Evolutionary conservation across 1,284 basidiomycete species (phyloP), one percentile per base, ranked within the genome.

Genomic region (Rhodotorula sp.): DNA sequence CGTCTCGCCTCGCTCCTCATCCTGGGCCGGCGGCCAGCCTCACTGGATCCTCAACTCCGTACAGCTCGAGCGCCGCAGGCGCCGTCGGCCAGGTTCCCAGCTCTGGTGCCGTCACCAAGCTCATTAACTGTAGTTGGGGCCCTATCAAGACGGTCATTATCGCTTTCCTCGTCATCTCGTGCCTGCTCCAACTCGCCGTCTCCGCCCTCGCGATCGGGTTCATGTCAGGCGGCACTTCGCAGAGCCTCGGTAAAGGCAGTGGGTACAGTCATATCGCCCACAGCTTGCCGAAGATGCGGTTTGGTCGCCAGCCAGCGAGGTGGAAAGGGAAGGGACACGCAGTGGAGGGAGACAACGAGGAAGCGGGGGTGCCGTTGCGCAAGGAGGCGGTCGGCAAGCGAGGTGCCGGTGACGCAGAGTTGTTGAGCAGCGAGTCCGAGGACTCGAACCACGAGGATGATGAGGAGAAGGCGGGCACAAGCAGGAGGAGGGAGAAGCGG

Each of bases 181-280:
- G 57, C 11, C 34, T 49, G 2, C 48, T 63, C 29, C 68, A 70
- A 32, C 47, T 66, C 15, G 29, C 53, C 11, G 48, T 66, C 53
- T 64, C 64, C 6, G 24, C 36, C 47, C 36, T 46, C 2, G 57
- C 61, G 4, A 24, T 58, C 29, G n/a, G n/a, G 39, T 61, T 47
- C 48, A 24, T 48, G 20, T 27, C 47, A 2, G 53, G 58, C 49
- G 24, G 29, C 6, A 30, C 36, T 2, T 30, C 61, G 2, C 29
- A 46, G 9, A 48, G 54, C 15, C 66, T 67, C 20, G 56, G 48
- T 30, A 59, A 63, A 44, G 17, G 15, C 15, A 19, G 17, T 19
- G 52, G 29, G 19, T 10, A 51, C 6, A 15, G 10, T 11, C 48
- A 60, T 48, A 19, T 8, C 24, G 27, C 20, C 30, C 17, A 39